Evolutionary conservation across 495 filamentous ascomycete species (phyloP).

Genomic region (Tuber melanosporum): DNA sequence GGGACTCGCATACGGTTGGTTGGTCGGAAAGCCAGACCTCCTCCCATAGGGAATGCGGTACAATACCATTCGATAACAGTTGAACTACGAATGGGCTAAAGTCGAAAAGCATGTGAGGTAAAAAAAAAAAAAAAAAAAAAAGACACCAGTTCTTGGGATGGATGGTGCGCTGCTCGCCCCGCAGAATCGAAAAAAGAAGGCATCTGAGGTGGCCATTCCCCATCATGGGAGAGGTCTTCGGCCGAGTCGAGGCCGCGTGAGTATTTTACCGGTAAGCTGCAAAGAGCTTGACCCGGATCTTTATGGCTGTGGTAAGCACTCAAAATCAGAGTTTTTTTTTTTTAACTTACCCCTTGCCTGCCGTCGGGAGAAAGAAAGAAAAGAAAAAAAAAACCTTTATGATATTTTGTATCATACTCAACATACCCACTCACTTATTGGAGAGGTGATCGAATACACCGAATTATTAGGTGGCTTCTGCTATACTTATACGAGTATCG

Average conservation of each 20-base stretch:
- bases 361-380: neutral
- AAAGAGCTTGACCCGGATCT: neutral
- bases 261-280: neutral
- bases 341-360: neutral
- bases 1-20: neutral
- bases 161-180: neutral
- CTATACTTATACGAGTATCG: neutral
- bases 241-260: too few relatives aligned
- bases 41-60: too few relatives aligned
- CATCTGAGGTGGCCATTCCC: neutral
- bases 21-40: neutral
- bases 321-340: neutral
- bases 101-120: neutral
- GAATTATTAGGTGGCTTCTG: neutral
- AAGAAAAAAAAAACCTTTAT: too few relatives aligned
- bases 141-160: neutral
- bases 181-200: neutral
- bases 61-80: neutral
- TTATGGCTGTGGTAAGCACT: neutral
- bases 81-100: neutral
- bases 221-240: too few relatives aligned
- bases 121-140: neutral
- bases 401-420: neutral
- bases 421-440: neutral
- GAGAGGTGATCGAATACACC: neutral